These are phyloP conservation scores for Starmerella cellae DNA, from an alignment of 805 yeast species.

Conservation along the genomic window DNA sequence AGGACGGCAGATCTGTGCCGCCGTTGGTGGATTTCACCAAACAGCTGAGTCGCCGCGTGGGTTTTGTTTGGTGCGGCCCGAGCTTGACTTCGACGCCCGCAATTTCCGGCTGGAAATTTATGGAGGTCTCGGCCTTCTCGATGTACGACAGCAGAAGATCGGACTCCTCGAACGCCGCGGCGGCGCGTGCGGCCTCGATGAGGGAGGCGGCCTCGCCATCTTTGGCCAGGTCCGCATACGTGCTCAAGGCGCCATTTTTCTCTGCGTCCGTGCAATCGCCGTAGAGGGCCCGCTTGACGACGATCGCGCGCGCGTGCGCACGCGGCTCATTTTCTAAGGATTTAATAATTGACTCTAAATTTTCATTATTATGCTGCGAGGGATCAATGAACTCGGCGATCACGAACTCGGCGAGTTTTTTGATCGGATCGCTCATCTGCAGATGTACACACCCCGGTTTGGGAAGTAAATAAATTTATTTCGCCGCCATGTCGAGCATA, in stretches of 20 bases:
- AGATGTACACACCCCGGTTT: too few species aligned
- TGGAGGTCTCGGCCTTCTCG: slow-evolving; percentile 10
- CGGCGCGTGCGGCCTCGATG: slow-evolving; percentile 52
- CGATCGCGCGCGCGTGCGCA: not conserved
- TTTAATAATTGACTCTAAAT: not conserved
- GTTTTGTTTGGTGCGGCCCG: slow-evolving; percentile 5
- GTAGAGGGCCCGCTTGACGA: not conserved
- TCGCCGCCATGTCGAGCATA: too few species aligned
- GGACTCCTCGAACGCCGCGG: slow-evolving; percentile 26
- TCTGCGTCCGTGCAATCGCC: not conserved
- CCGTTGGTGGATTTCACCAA: not conserved
- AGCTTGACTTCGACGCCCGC: slow-evolving; percentile 6
- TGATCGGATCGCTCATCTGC: not conserved
- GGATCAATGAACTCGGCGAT: not conserved
- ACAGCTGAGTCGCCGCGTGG: slow-evolving; percentile 4
- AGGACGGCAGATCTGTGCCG: not conserved
- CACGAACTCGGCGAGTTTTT: not conserved
- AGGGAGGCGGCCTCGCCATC: slow-evolving; percentile 32
- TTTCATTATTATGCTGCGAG: not conserved
- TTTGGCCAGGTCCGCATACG: slow-evolving; percentile 17
- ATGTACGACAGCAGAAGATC: slow-evolving; percentile 20
- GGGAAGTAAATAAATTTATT: too few species aligned
- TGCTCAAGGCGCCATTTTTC: not conserved
- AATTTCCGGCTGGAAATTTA: not conserved
- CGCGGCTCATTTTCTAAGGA: not conserved